These are phyloP conservation scores for sunflower (Helianthus annuus) DNA, from an alignment of 129 eudicot genomes.

Conservation along the genomic window DNA sequence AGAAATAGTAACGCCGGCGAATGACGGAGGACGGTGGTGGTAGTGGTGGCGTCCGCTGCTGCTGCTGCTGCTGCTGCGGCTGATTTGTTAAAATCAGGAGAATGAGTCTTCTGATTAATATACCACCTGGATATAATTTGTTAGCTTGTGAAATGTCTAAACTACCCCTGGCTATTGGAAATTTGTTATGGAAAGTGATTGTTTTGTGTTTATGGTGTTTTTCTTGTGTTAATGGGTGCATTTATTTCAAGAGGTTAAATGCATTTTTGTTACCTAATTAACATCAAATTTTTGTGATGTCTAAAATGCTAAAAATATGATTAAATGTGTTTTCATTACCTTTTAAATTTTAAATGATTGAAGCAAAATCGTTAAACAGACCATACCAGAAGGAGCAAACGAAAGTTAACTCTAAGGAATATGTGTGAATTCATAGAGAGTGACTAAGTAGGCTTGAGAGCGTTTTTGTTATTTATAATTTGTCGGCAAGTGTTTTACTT, in stretches of 20 bases:
- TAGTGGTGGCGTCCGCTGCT: constrained; percentile 8
- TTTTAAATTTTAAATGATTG: too few relatives aligned
- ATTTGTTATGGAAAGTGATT: not conserved
- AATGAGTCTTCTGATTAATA: constrained; percentile 19
- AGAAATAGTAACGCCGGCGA: constrained; percentile 34
- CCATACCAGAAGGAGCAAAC: too few relatives aligned
- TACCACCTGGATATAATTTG: constrained; percentile 26
- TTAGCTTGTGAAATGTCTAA: constrained; percentile 4
- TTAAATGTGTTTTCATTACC: too few relatives aligned
- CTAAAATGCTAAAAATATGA: too few relatives aligned
- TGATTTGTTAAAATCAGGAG: constrained; percentile 17
- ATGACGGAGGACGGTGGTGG: constrained; percentile 26
- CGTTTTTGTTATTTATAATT: too few relatives aligned
- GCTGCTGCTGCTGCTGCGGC: constrained; percentile 19
- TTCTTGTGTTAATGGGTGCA: not conserved
- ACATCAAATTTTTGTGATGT: not conserved
- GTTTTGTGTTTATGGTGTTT: not conserved
- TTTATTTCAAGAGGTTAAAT: not conserved
- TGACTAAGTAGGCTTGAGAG: too few relatives aligned
- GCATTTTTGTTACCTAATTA: not conserved
- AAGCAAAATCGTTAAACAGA: too few relatives aligned
- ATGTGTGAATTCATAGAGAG: too few relatives aligned
- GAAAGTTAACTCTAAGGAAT: too few relatives aligned
- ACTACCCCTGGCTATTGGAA: not conserved
- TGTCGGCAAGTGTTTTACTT: too few relatives aligned